phyloP scores from a whole-genome alignment of 2,329 filamentous ascomycete species.

The Exophiala mesophila region DNA sequence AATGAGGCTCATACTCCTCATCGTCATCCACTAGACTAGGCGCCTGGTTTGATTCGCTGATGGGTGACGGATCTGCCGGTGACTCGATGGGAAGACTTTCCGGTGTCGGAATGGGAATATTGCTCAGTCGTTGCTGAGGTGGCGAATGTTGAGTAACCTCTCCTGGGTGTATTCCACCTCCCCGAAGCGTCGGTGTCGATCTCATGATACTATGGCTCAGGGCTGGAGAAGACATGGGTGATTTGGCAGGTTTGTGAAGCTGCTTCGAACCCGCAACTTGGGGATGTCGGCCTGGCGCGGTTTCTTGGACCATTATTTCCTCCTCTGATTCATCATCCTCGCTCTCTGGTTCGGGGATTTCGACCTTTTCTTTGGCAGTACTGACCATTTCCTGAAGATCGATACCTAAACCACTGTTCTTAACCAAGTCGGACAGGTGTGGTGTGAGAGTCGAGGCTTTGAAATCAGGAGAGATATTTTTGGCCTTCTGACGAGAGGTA shows the following conservation, averaged over 20 bases:
- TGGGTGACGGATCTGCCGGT: constrained; percentile 29
- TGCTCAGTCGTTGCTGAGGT: constrained; percentile 12
- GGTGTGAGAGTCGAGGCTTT: constrained; percentile 47
- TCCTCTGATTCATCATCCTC: constrained; percentile 34
- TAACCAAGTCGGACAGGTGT: constrained; percentile 62
- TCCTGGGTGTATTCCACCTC: constrained; percentile 6
- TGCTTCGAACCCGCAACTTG: constrained; percentile 37
- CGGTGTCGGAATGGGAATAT: constrained; percentile 15
- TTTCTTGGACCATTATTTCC: constrained; percentile 25
- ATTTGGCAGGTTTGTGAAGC: constrained; percentile 54
- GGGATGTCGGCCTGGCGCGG: constrained; percentile 19
- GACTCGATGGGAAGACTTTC: constrained; percentile 5
- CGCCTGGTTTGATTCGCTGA: constrained; percentile 66
- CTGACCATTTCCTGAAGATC: constrained; percentile 56
- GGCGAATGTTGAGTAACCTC: constrained; percentile 7
- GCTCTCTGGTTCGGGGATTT: constrained; percentile 37
- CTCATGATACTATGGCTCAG: constrained; percentile 31
- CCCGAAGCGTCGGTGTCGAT: constrained; percentile 6
- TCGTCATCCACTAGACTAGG: constrained; percentile 77
- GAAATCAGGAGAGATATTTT: constrained; percentile 20
- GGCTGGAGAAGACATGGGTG: constrained; percentile 47
- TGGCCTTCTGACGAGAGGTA: constrained; percentile 9
- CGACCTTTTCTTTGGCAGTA: constrained; percentile 45
- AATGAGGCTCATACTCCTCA: constrained; percentile 67
- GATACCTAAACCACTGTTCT: constrained; percentile 56